Conservation (phyloP, 768 basidiomycete species). For the Tricholoma saponaceum region DNA sequence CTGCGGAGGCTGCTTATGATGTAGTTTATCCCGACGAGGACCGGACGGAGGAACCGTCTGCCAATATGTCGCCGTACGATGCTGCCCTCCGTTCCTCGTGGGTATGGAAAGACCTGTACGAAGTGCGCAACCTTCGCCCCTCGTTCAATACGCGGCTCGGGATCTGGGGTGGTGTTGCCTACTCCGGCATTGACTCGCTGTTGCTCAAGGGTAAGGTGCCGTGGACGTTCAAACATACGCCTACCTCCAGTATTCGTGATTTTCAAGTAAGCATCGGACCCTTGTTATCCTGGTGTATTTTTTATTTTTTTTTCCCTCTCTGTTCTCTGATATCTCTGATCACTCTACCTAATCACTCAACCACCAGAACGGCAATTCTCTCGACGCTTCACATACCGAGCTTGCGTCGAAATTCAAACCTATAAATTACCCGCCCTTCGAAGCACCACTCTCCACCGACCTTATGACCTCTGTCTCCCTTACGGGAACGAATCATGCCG, state of each 20-base stretch:
- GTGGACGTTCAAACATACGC: slow-evolving; percentile 83
- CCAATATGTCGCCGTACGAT: slow-evolving; percentile 76
- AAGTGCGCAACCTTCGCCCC: slow-evolving; percentile 89
- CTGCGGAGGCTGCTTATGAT: slow-evolving; percentile 82
- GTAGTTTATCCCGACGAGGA: slow-evolving; percentile 38
- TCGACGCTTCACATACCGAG: slow-evolving; percentile 71
- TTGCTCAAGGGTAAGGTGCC: slow-evolving; percentile 82
- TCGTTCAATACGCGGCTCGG: slow-evolving; percentile 82
- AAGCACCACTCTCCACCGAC: slow-evolving; percentile 90
- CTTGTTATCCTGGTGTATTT: background rate
- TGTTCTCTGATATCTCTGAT: background rate
- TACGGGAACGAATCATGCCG: slow-evolving; percentile 95
- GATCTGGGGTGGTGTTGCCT: slow-evolving; percentile 81
- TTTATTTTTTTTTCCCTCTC: background rate
- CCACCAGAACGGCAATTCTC: slow-evolving; percentile 21
- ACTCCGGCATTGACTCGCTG: slow-evolving; percentile 86
- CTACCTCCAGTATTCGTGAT: slow-evolving; percentile 27
- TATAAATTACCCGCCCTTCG: slow-evolving; percentile 82
- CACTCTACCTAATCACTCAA: background rate
- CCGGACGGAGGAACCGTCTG: slow-evolving; percentile 20
- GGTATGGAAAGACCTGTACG: slow-evolving; percentile 81
- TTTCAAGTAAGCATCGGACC: slow-evolving; percentile 18
- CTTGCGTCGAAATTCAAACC: slow-evolving; percentile 62
- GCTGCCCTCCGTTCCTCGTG: slow-evolving; percentile 67
- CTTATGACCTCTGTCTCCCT: slow-evolving; percentile 85